Evolutionary conservation across 345 rosid species (phyloP).

Genomic region (Triadica sebifera): DNA sequence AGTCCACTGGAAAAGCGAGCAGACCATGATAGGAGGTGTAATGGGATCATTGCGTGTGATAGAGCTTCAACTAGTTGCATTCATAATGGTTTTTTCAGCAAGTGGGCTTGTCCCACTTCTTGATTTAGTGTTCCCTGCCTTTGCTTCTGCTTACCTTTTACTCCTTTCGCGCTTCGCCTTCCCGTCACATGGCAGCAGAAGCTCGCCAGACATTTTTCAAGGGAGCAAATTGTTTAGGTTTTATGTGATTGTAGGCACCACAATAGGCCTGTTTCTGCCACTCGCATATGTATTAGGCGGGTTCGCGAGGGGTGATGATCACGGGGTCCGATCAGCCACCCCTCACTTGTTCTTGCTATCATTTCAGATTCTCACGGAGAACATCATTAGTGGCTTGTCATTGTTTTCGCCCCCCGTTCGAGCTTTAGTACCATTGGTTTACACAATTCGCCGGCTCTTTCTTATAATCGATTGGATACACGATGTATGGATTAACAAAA

Average conservation of each 20-base stretch:
- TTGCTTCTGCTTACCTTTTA: conserved; percentile 54
- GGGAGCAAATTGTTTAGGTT: conserved; percentile 61
- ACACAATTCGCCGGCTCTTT: conserved; percentile 71
- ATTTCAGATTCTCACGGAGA: conserved; percentile 85
- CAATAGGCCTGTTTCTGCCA: conserved; percentile 75
- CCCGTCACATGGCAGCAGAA: conserved; percentile 43
- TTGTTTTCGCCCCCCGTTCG: conserved; percentile 82
- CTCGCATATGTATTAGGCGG: conserved; percentile 87
- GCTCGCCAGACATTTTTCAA: conserved; percentile 51
- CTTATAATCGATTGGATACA: conserved; percentile 64
- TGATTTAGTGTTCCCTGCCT: conserved; percentile 75
- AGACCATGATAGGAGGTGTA: conserved; percentile 37
- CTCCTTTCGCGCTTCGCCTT: conserved; percentile 65
- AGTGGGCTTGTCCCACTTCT: conserved; percentile 89
- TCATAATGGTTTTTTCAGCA: conserved; percentile 77
- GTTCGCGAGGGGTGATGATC: conserved; percentile 81
- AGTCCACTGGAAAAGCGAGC: conserved; percentile 13
- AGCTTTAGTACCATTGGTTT: conserved; percentile 76
- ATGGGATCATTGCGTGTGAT: conserved; percentile 82
- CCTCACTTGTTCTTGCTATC: conserved; percentile 83
- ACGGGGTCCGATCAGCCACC: conserved; percentile 74
- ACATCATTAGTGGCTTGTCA: conserved; percentile 62
- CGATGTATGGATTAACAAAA: conserved; percentile 68
- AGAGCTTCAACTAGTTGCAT: conserved; percentile 86
- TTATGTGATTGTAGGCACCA: conserved; percentile 64